A percentile compares a stretch with the other conserved stretches of the same genome.
Evolutionary conservation across 768 basidiomycete species (phyloP).

Genomic region (Hebeloma cylindrosporum): DNA sequence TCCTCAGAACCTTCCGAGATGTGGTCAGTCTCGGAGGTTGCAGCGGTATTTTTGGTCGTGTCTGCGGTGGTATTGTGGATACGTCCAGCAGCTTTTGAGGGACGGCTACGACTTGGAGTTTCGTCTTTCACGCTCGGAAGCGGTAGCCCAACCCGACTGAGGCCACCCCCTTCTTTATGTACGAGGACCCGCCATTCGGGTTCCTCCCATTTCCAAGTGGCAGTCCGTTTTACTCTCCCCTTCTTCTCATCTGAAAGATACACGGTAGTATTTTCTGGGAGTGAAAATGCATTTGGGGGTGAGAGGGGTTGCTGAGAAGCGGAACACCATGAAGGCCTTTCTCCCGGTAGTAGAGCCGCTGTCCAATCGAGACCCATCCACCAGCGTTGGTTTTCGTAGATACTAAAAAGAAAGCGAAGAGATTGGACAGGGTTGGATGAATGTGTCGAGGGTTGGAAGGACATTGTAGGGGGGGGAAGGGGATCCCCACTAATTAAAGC

Average conservation of each 20-base stretch:
- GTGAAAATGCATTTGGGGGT: slow-evolving; percentile 66
- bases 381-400: slow-evolving; percentile 95
- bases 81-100: slow-evolving; percentile 57
- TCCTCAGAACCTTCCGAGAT: slow-evolving; percentile 13
- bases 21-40: slow-evolving; percentile 15
- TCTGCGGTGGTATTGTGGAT: slow-evolving; percentile 36
- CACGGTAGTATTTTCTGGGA: slow-evolving; percentile 62
- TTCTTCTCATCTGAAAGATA: slow-evolving; percentile 51
- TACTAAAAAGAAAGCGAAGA: slow-evolving; percentile 81
- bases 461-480: slow-evolving; percentile 40
- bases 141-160: slow-evolving; percentile 58
- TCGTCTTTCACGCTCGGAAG: slow-evolving; percentile 55
- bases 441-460: slow-evolving; percentile 33
- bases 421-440: slow-evolving; percentile 38
- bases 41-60: slow-evolving; percentile 7
- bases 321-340: slow-evolving; percentile 87
- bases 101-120: slow-evolving; percentile 37
- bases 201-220: slow-evolving; percentile 89
- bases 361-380: slow-evolving; percentile 99
- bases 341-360: slow-evolving; percentile 83
- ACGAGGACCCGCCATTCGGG: slow-evolving; percentile 84
- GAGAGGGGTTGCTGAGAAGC: slow-evolving; percentile 57
- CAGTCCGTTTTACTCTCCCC: slow-evolving; percentile 63
- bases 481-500: slow-evolving; percentile 55
- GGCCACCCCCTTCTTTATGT: slow-evolving; percentile 50